Evolutionary conservation across 768 basidiomycete species (phyloP), one percentile per base, ranked within the genome.

Genomic region (Lyophyllum shimeji): DNA sequence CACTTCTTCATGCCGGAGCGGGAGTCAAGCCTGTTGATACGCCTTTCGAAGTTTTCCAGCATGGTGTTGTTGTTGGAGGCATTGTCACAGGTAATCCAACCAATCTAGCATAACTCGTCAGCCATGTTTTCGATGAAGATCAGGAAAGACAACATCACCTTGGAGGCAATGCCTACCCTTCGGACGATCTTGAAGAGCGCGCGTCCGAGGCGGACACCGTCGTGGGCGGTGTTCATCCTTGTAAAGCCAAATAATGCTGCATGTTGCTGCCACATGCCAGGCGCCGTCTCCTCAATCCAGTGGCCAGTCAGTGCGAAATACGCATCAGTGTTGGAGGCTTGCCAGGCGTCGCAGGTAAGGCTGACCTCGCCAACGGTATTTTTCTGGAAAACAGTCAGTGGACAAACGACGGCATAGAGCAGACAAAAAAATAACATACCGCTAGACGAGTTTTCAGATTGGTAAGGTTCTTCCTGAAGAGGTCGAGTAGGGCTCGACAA

Each of bases 291-390:
- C 57, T 77, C 70, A 40, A 76, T 67, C 71, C 71, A 76, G 52
- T 73, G 71, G 0, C 62, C 69, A 0, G 71, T 76, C 7, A 77
- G 68, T 0, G 71, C 71, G 53, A 77, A 74, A 58, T 77, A 78
- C 0, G 62, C 63, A 48, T 76, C 69, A 0, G 48, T 57, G 53
- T 76, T 77, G 7, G 46, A 57, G 0, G 77, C 78, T 46, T 75
- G 72, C 76, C 76, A 78, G 1, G 66, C 71, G 52, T 79, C 71
- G 53, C 70, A 73, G 0, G 76, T 78, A 1, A 74, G 47, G 29
- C 57, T 72, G n/a, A 75, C 64, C 12, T 37, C 3, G 34, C 34
- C 34, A 12, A 37, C 12, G 34, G 7, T 3, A 6, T 37, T 37
- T 8, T 13, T 37, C 34, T 37, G 34, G 8, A 37, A 37, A 6